Evolutionary conservation across 768 basidiomycete species (phyloP).

Genomic region (Trametes villosa): DNA sequence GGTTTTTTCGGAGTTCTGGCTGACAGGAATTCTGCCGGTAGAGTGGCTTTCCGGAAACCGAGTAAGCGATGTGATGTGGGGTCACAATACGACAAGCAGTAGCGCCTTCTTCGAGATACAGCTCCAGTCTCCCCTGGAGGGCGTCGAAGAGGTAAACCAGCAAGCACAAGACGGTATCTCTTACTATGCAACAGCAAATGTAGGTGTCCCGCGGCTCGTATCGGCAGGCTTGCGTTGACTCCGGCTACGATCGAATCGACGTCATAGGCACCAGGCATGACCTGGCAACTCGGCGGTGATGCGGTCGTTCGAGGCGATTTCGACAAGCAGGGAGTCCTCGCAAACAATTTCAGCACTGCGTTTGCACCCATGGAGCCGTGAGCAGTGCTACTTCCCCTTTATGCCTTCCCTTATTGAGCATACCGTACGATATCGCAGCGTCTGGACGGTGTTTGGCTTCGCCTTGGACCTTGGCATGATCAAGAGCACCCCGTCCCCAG

Average conservation of each 20-base stretch:
- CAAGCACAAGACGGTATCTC: constrained; percentile 17
- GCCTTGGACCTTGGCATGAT: constrained; percentile 33
- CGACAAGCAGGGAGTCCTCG: constrained; percentile 15
- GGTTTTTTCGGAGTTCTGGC: neutral
- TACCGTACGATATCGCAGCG: neutral
- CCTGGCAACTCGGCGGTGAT: neutral
- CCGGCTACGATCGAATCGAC: neutral
- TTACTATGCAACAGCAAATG: constrained; percentile 18
- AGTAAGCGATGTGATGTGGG: constrained; percentile 9
- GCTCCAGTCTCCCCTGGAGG: constrained; percentile 1
- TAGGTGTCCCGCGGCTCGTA: too few species aligned
- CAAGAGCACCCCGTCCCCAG: constrained; percentile 18
- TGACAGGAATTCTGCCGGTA: neutral
- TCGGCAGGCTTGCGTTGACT: too few species aligned
- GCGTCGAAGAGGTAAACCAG: constrained; percentile 3
- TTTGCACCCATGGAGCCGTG: constrained; percentile 24
- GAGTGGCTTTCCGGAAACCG: constrained; percentile 21
- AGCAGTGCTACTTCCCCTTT: neutral
- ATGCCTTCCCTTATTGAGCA: neutral
- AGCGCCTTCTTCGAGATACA: constrained; percentile 13
- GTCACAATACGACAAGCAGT: neutral
- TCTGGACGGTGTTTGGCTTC: constrained; percentile 14
- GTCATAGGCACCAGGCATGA: too few species aligned
- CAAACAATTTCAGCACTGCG: constrained; percentile 1
- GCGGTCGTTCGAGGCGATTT: constrained; percentile 25